Evolutionary conservation across 805 yeast species (phyloP).

Genomic region (Wickerhamiella lipophila): DNA sequence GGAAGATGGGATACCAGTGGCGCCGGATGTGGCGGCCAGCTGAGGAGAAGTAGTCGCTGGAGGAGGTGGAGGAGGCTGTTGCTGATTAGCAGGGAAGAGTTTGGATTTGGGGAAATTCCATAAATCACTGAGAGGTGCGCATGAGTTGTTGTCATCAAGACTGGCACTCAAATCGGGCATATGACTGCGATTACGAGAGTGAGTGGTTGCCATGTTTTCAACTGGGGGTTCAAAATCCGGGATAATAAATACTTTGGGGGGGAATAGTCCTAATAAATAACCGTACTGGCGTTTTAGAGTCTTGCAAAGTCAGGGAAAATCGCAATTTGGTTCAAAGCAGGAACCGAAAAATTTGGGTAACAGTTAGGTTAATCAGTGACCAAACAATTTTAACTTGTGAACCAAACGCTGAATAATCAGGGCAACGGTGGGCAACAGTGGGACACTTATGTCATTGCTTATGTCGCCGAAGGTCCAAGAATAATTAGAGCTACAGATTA

Average conservation of each 20-base stretch:
- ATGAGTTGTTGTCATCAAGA: conserved; percentile 19
- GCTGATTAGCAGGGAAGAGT: conserved; percentile 11
- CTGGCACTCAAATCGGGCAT: conserved; percentile 22
- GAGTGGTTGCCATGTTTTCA: conserved; percentile 23
- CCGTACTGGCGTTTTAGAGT: conserved; percentile 5
- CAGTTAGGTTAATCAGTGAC: background rate
- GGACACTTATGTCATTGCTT: background rate
- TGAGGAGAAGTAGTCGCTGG: conserved; percentile 2
- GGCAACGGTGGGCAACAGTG: background rate
- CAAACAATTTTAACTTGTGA: conserved; percentile 1
- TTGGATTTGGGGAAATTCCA: conserved; percentile 21
- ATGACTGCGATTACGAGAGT: conserved; percentile 17
- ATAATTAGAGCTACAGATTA: too few species aligned
- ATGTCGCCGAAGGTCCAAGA: background rate
- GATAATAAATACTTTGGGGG: conserved; percentile 7
- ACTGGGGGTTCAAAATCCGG: conserved; percentile 5
- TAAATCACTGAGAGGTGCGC: conserved; percentile 22
- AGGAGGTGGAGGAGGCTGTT: background rate
- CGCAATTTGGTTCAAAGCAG: conserved; percentile 4
- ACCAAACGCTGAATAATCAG: conserved; percentile 1
- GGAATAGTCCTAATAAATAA: conserved; percentile 8
- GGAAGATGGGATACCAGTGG: background rate
- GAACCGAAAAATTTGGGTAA: conserved; percentile 9
- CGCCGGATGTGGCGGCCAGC: background rate
- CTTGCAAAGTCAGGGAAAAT: conserved; percentile 4